Evolutionary conservation across 306 rosid species (phyloP), one percentile per base, ranked within the genome.

Genomic region (Lathyrus tuberosus): DNA sequence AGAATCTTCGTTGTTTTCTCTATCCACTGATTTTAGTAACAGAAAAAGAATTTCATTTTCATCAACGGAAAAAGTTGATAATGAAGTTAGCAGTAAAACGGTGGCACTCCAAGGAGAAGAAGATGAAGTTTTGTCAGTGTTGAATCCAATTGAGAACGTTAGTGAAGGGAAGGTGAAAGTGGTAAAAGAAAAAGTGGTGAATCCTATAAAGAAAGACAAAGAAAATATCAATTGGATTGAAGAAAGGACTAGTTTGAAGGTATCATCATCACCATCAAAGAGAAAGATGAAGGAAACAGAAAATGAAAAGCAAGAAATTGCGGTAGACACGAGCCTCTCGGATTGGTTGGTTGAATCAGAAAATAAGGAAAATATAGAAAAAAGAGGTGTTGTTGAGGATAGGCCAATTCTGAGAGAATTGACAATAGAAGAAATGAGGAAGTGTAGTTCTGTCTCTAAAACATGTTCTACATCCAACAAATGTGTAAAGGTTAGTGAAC

Each of bases 321-420:
- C 81, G 20, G 87, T 87, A 0, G 87, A 94, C 67, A 85, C 92
- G 10, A 94, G 97, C 70, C 91, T 91, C 20, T 94, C 99, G 0
- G 87, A 84, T 82, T 94, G 99, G 99, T 70, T 94, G 83, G 80
- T 73, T 71, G 96, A 83, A 80, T 75, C 85, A 4, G 86, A 85
- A 73, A 72, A 26, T 15, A 81, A 47, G 6, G 15, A 10, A 26
- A 2, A 14, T 24, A 53, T 85, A 33, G 87, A 86, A 0, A 42
- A 33, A 62, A 14, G 30, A 65, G 14, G n/a, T 69, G 75, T 83
- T 46, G 57, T 33, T 24, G 88, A 84, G 58, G 81, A 86, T 51
- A 85, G 85, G 81, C 83, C 84, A 76, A 76, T 88, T 78, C 76
- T 86, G 37, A 91, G 92, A 83, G 92, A 85, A 72, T 77, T 82